These are phyloP conservation scores for Saccharomyces pastorianus DNA, from an alignment of 1,139 yeast genomes.

Conservation along the genomic window DNA sequence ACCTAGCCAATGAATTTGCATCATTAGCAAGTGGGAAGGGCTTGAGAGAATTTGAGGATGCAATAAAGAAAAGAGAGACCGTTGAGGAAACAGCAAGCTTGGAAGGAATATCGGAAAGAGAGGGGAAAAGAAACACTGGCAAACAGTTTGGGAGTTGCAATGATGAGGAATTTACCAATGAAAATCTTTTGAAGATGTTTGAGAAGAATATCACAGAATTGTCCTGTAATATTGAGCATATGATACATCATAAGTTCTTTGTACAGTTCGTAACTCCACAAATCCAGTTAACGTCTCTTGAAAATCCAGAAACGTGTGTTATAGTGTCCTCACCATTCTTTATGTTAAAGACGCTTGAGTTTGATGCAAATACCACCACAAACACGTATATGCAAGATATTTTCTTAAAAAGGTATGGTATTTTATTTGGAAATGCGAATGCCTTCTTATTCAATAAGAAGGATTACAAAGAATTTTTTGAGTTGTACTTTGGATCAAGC, in stretches of 20 bases:
- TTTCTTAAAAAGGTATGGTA: conserved; percentile 67
- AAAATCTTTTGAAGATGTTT: conserved; percentile 36
- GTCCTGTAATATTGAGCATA: conserved; percentile 33
- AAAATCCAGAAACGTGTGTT: conserved; percentile 56
- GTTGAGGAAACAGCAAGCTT: conserved; percentile 1
- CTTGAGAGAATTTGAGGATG: conserved; percentile 19
- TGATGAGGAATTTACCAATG: conserved; percentile 12
- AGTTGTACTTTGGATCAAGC: conserved; percentile 37
- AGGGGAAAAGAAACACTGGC: not conserved
- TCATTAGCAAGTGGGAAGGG: conserved; percentile 21
- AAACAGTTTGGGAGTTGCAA: conserved; percentile 2
- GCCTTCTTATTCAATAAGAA: conserved; percentile 55
- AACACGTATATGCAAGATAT: conserved; percentile 43
- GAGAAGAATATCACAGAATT: conserved; percentile 45
- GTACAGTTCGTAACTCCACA: conserved; percentile 80
- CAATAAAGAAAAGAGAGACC: conserved; percentile 11
- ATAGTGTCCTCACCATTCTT: conserved; percentile 64
- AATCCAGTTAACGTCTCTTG: conserved; percentile 66
- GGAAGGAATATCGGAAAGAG: conserved; percentile 1
- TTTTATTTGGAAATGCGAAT: conserved; percentile 59
- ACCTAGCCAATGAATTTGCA: conserved; percentile 46
- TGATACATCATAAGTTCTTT: conserved; percentile 54
- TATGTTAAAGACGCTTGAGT: conserved; percentile 56
- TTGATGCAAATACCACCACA: conserved; percentile 40
- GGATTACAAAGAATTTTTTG: conserved; percentile 37